Evolutionary conservation across 2,329 filamentous ascomycete species (phyloP), one percentile per base, ranked within the genome.

Genomic region (Xylaria digitata): DNA sequence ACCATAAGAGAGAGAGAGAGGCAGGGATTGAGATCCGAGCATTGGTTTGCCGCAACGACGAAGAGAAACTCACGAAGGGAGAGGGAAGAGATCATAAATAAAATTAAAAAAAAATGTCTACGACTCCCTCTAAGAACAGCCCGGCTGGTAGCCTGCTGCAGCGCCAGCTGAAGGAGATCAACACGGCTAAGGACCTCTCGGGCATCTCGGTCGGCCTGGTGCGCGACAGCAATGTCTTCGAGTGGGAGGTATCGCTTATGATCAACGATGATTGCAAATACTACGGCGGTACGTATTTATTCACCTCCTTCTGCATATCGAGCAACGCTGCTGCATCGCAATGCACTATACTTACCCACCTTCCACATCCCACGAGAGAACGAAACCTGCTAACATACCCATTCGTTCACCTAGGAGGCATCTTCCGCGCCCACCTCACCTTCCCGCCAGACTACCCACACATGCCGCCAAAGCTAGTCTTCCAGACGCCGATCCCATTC

Each of bases 161-260:
- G 74, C 89, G 92, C 64, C 95, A 98, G 82, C 88, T 98, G 71
- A 97, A 97, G 83, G 90, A 96, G 78, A 98, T 99, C 89, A 93
- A 97, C 81, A 89, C 87, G 26, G 90, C 93, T 78, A 95, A 94
- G 78, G 94, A 97, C 80, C 91, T 98, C 53, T 93, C 93, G 0
- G 96, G 95, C 60, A 97, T 98, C 76, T 97, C 94, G 69, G 97
- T 93, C 75, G 96, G 96, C 0, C 84, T 99, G 49, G 89, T 94
- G 59, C 89, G 90, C 75, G 92, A 92, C 79, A 91, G 83, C 81
- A 97, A 97, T 78, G 89, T 98, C 9, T 97, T 97, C 72, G 92
- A 97, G 83, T 99, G 96, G 96, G 94, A 98, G 80, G 94, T 98
- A 21, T 97, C 97, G 92, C 88, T 99, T 68, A 98, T 99, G 95